Evolutionary conservation across 2,329 filamentous ascomycete genomes (phyloP).

Genomic region (Chaetomium sp.): DNA sequence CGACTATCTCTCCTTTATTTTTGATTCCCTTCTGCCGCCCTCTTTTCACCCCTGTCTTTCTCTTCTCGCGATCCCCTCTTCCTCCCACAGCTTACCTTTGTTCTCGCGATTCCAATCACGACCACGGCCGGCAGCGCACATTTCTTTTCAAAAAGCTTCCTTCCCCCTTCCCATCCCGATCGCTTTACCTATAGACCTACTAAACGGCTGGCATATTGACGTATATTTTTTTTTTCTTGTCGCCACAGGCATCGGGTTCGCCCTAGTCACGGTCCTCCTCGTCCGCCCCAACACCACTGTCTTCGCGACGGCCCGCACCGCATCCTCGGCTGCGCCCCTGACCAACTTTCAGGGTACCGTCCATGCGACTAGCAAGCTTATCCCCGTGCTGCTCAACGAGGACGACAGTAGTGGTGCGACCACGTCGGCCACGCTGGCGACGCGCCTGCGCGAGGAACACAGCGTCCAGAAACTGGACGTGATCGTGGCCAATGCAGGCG

Average conservation of each 20-base stretch:
- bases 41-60: neutral
- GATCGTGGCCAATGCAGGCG: conserved; percentile 27
- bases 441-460: conserved; percentile 9
- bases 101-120: neutral
- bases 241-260: conserved; percentile 23
- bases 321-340: conserved; percentile 37
- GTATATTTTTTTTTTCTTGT: neutral
- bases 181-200: neutral
- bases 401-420: neutral
- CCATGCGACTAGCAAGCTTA: conserved; percentile 13
- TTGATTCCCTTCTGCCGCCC: neutral
- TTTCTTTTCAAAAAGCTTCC: no score
- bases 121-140: neutral
- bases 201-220: neutral
- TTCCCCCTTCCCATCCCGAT: neutral
- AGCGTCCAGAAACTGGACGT: conserved; percentile 21
- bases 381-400: conserved; percentile 22
- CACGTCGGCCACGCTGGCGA: conserved; percentile 12
- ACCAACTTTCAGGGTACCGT: conserved; percentile 67
- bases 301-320: conserved; percentile 23
- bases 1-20: neutral
- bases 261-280: conserved; percentile 19
- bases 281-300: conserved; percentile 23
- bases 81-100: neutral
- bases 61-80: neutral